Conservation (phyloP, 1,284 basidiomycete species). For the Malassezia dermatis region DNA sequence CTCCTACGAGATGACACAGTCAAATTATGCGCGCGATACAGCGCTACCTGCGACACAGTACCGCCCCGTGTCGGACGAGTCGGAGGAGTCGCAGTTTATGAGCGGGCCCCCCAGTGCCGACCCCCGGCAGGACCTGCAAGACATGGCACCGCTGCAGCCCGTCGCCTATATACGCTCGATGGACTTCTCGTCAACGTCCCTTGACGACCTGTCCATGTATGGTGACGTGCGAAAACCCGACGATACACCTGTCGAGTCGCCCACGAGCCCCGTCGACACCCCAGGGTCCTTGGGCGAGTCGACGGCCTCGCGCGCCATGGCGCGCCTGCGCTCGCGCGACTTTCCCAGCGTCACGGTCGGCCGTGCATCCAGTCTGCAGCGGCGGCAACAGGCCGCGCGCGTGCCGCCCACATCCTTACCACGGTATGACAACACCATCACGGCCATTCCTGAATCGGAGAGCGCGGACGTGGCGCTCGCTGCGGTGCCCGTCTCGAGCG, state of each 20-base stretch:
- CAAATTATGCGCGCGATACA: neutral
- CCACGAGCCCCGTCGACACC: neutral
- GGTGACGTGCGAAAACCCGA: neutral
- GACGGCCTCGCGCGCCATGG: neutral
- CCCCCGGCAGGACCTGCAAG: neutral
- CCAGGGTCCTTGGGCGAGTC: neutral
- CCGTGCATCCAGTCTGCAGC: constrained; percentile 8
- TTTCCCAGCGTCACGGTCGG: constrained; percentile 15
- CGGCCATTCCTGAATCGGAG: constrained; percentile 1
- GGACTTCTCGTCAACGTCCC: neutral
- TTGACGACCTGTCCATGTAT: constrained; percentile 6
- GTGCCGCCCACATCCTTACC: neutral
- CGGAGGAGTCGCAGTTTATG: constrained; percentile 1
- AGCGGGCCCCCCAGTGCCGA: neutral
- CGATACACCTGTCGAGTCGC: neutral
- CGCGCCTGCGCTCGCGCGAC: constrained; percentile 4
- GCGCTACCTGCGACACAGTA: neutral
- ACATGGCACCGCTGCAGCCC: neutral
- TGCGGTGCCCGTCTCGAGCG: neutral
- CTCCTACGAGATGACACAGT: constrained; percentile 6
- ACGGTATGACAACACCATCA: neutral
- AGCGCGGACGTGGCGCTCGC: neutral
- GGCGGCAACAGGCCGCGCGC: neutral
- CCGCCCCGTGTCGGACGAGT: neutral
- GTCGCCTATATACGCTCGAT: neutral